phyloP scores from a whole-genome alignment of 441 rosid genomes.

The Pelargonium citronellum region DNA sequence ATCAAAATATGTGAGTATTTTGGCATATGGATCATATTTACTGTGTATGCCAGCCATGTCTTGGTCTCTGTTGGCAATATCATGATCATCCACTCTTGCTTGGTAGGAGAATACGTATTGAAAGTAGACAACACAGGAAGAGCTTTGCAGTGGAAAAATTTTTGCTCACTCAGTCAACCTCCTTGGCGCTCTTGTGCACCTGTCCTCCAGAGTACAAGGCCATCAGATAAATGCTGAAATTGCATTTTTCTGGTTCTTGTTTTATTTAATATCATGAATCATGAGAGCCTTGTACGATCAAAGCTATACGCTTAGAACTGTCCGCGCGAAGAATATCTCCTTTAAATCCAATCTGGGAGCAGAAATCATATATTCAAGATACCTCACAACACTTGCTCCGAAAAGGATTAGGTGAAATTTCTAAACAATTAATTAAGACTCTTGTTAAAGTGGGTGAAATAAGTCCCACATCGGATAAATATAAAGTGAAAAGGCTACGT shows the following conservation, averaged over 20 bases:
- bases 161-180: conserved; percentile 29
- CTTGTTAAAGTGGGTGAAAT: no score
- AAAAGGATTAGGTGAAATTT: conserved; percentile 17
- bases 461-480: no score
- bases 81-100: conserved; percentile 6
- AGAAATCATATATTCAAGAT: conserved; percentile 39
- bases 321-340: conserved; percentile 78
- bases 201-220: conserved; percentile 59
- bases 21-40: conserved; percentile 22
- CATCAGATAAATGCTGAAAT: conserved; percentile 50
- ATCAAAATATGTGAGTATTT: conserved; percentile 28
- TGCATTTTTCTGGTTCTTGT: conserved; percentile 36
- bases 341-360: conserved; percentile 85
- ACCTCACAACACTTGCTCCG: conserved; percentile 27
- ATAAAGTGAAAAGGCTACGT: no score
- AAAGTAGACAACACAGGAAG: conserved; percentile 21
- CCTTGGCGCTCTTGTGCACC: conserved; percentile 51
- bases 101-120: conserved; percentile 16
- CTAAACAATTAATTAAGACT: conserved; percentile 1
- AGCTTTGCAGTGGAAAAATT: conserved; percentile 26
- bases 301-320: conserved; percentile 75
- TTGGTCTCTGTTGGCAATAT: conserved; percentile 16
- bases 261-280: conserved; percentile 64
- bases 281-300: conserved; percentile 85
- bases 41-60: conserved; percentile 18